phyloP scores from a whole-genome alignment of 805 yeast genomes.

The Debaryomyces tyrocola region DNA sequence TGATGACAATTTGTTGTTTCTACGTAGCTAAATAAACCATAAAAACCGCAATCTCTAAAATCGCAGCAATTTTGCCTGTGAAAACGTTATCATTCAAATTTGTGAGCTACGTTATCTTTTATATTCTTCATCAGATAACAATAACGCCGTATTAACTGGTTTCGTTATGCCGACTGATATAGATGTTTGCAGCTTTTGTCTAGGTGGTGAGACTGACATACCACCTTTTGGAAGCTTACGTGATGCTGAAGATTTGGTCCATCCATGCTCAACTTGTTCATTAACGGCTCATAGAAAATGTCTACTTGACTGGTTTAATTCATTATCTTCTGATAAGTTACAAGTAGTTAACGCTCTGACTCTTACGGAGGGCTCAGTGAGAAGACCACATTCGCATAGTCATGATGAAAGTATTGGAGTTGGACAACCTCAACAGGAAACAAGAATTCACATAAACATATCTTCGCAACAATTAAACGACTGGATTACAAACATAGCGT shows the following conservation, averaged over 20 bases:
- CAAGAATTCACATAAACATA: constrained; percentile 10
- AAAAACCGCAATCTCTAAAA: too few relatives aligned
- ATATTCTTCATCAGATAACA: neutral
- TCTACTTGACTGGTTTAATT: constrained; percentile 41
- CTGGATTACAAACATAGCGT: constrained; percentile 12
- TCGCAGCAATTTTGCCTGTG: neutral
- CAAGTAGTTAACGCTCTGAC: constrained; percentile 13
- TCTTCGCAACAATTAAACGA: constrained; percentile 14
- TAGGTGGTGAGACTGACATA: constrained; percentile 37
- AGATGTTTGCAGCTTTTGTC: constrained; percentile 35
- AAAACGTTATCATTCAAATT: neutral
- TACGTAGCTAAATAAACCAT: too few relatives aligned
- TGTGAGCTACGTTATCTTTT: neutral
- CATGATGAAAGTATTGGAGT: constrained; percentile 11
- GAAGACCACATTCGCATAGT: constrained; percentile 1
- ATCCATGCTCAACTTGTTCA: constrained; percentile 40
- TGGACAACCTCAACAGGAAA: constrained; percentile 8
- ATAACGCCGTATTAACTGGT: neutral
- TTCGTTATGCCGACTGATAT: constrained; percentile 11
- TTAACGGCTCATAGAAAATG: constrained; percentile 38
- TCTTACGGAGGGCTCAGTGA: neutral
- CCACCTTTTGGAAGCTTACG: constrained; percentile 37
- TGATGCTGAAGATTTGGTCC: constrained; percentile 37
- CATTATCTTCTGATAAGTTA: constrained; percentile 29
- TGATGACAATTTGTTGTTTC: too few relatives aligned